Evolutionary conservation across 2,329 filamentous ascomycete genomes (phyloP).

Genomic region (Claviceps arundinis): DNA sequence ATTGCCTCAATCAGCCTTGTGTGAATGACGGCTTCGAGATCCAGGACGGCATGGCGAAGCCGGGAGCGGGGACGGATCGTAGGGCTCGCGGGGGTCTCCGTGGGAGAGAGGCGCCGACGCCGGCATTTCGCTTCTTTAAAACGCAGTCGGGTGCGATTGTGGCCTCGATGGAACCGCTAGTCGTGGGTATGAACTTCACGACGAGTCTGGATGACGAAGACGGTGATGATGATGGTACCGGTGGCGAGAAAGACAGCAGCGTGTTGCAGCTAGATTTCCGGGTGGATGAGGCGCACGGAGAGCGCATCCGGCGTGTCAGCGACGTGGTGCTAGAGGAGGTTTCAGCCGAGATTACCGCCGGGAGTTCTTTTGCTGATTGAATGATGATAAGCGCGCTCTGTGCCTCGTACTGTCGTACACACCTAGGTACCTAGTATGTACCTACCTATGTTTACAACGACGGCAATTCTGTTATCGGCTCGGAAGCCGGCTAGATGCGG

Average conservation of each 20-base stretch:
- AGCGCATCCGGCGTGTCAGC: not conserved
- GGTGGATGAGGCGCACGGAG: not conserved
- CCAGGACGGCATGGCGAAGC: slow-evolving; percentile 3
- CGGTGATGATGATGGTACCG: not conserved
- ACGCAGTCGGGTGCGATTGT: not conserved
- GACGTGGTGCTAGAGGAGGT: not conserved
- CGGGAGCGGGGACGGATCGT: not conserved
- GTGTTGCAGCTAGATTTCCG: not conserved
- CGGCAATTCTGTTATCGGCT: too few species aligned
- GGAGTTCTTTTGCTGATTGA: not conserved
- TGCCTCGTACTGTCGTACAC: not conserved
- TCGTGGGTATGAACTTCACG: not conserved
- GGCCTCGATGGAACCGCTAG: not conserved
- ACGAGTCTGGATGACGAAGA: not conserved
- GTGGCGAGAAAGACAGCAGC: not conserved
- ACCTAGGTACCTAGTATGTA: not conserved
- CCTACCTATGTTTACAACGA: too few species aligned
- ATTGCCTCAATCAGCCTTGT: slow-evolving; percentile 4
- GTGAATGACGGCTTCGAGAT: slow-evolving; percentile 2
- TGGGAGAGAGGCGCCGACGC: not conserved
- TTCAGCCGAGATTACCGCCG: not conserved
- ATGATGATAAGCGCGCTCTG: not conserved
- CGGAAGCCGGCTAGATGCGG: too few species aligned
- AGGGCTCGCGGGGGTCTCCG: not conserved
- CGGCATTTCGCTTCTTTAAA: not conserved